These are phyloP conservation scores for Aspergillus cejpii DNA, from an alignment of 2,329 filamentous ascomycete genomes.

Conservation along the genomic window DNA sequence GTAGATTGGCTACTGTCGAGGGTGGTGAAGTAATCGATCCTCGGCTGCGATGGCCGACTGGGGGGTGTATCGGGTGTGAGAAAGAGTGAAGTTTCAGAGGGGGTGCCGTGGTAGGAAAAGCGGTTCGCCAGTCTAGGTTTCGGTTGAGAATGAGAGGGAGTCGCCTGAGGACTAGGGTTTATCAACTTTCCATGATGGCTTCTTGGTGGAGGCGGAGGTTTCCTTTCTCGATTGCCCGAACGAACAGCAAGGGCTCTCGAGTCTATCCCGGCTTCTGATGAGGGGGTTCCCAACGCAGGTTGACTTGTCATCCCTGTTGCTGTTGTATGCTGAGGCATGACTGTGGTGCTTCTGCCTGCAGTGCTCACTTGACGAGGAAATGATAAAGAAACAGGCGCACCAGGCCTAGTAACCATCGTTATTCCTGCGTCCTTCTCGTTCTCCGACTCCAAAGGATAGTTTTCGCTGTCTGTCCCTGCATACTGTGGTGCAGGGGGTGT, in stretches of 20 bases:
- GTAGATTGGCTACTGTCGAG: conserved; percentile 10
- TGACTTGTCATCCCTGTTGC: conserved; percentile 46
- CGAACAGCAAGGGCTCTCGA: conserved; percentile 29
- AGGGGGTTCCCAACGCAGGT: conserved; percentile 54
- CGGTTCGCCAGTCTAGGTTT: conserved; percentile 23
- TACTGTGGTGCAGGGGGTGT: conserved; percentile 16
- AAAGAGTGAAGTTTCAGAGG: conserved; percentile 19
- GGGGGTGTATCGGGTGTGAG: conserved; percentile 10
- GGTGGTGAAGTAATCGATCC: conserved; percentile 37
- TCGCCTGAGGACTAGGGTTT: conserved; percentile 36
- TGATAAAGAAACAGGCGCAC: conserved; percentile 7
- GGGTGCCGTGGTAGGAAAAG: conserved; percentile 21
- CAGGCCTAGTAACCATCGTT: conserved; percentile 1
- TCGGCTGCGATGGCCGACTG: conserved; percentile 47
- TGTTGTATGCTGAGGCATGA: conserved; percentile 45
- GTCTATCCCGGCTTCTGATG: conserved; percentile 49
- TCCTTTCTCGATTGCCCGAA: conserved; percentile 48
- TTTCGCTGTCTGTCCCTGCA: not conserved
- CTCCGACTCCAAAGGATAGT: not conserved
- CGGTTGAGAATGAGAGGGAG: conserved; percentile 20
- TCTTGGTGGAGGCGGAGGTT: conserved; percentile 62
- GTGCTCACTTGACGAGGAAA: conserved; percentile 10
- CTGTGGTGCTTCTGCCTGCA: conserved; percentile 42
- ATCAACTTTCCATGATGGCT: conserved; percentile 74
- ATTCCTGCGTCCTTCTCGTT: not conserved